Conservation (phyloP, 192 early-diverging fungal species). For the Chytriomyces hyalinus region DNA sequence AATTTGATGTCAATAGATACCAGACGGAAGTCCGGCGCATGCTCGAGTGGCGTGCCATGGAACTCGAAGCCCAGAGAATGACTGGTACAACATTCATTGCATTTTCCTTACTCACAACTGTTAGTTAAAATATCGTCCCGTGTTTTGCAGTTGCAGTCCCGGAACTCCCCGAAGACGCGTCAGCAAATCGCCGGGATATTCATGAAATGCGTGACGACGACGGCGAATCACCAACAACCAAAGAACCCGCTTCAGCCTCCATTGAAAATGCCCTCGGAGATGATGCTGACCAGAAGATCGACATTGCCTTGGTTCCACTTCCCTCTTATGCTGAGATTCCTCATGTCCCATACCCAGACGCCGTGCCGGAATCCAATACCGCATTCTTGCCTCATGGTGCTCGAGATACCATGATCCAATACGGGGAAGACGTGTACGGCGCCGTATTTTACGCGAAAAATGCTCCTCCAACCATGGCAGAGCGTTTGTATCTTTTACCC, state of each 20-base stretch:
- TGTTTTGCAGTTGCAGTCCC: background rate
- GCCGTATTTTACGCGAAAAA: conserved; percentile 13
- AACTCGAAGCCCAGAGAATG: conserved; percentile 29
- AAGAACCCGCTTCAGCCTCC: background rate
- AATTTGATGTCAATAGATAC: conserved; percentile 8
- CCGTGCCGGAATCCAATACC: conserved; percentile 13
- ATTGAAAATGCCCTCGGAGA: background rate
- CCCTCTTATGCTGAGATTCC: conserved; percentile 18
- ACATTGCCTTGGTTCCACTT: conserved; percentile 32
- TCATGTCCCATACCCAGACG: conserved; percentile 20
- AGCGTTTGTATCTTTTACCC: conserved; percentile 16
- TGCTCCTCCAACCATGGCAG: conserved; percentile 2
- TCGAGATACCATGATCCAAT: conserved; percentile 22
- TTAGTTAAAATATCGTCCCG: background rate
- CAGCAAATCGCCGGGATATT: conserved; percentile 2
- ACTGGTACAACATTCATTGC: background rate
- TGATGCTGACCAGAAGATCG: background rate
- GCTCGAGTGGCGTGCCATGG: conserved; percentile 35
- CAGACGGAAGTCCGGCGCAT: conserved; percentile 13
- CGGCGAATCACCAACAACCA: background rate
- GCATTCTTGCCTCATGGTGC: conserved; percentile 7
- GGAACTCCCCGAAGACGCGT: background rate
- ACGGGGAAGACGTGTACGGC: conserved; percentile 29
- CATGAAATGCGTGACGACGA: background rate
- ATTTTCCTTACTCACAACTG: background rate